phyloP scores from a whole-genome alignment of 2,329 filamentous ascomycete genomes.

The Cladorrhinum sp. region DNA sequence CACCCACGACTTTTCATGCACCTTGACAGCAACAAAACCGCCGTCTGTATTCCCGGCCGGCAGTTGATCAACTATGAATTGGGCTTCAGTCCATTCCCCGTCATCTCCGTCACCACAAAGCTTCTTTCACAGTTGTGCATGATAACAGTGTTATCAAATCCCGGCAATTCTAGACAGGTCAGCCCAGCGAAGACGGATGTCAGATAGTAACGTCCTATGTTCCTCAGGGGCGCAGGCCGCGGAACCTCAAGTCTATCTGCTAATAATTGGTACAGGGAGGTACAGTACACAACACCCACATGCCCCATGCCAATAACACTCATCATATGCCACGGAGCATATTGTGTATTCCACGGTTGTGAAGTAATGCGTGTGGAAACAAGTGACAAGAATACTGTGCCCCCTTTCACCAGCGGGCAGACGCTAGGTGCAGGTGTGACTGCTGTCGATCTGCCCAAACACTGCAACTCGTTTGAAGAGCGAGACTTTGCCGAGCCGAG shows the following conservation, averaged over 20 bases:
- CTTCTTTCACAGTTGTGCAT: not conserved
- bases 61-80: slow-evolving; percentile 12
- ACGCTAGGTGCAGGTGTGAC: not conserved
- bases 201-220: slow-evolving; percentile 7
- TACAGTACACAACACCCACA: not conserved
- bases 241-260: not conserved
- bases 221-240: slow-evolving; percentile 7
- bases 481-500: slow-evolving; percentile 10
- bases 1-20: not conserved
- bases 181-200: not conserved
- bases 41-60: slow-evolving; percentile 2
- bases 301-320: not conserved
- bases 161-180: not conserved
- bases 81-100: not conserved
- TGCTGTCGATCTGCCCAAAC: slow-evolving; percentile 14
- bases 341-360: not conserved
- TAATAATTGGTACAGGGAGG: not conserved
- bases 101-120: not conserved
- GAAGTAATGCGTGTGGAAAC: not conserved
- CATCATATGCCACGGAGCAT: not conserved
- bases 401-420: not conserved
- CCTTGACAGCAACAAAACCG: slow-evolving; percentile 5
- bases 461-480: not conserved
- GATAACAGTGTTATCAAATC: not conserved
- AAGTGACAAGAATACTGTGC: not conserved